Percentiles rank a stretch among this genome's conserved stretches.
Conservation (phyloP, 2,329 filamentous ascomycete genomes). For the Trichoderma sp. region DNA sequence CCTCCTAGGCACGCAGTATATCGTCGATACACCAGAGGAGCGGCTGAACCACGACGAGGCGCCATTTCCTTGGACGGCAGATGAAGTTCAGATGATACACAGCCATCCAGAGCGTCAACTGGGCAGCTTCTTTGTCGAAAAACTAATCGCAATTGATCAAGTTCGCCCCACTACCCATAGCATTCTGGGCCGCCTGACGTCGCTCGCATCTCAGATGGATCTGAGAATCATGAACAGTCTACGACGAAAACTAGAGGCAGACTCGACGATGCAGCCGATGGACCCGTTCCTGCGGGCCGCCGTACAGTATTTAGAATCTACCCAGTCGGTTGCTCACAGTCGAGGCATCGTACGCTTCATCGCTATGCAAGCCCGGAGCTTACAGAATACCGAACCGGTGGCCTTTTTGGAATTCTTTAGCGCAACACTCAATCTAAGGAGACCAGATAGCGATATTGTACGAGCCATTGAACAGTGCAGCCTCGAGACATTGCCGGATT, state of each 20-base stretch:
- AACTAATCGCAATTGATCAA: slow-evolving; percentile 66
- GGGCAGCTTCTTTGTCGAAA: slow-evolving; percentile 64
- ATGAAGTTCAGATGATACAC: slow-evolving; percentile 53
- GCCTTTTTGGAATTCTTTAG: slow-evolving; percentile 53
- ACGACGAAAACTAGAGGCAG: slow-evolving; percentile 56
- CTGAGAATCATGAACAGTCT: slow-evolving; percentile 57
- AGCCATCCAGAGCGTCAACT: slow-evolving; percentile 41
- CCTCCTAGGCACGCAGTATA: slow-evolving; percentile 39
- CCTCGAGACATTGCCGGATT: slow-evolving; percentile 44
- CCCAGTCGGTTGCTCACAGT: slow-evolving; percentile 42
- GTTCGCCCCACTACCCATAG: slow-evolving; percentile 54
- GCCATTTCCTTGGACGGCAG: slow-evolving; percentile 50
- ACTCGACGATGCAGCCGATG: slow-evolving; percentile 47
- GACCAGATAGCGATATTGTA: slow-evolving; percentile 36
- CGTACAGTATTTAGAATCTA: slow-evolving; percentile 55
- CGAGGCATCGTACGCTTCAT: slow-evolving; percentile 50
- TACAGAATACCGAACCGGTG: slow-evolving; percentile 54
- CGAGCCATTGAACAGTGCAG: slow-evolving; percentile 33
- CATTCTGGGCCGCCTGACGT: slow-evolving; percentile 62
- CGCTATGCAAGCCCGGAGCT: slow-evolving; percentile 46
- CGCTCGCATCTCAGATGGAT: slow-evolving; percentile 56
- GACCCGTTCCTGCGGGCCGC: slow-evolving; percentile 63
- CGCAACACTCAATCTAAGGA: slow-evolving; percentile 37
- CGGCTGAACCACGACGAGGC: slow-evolving; percentile 44
- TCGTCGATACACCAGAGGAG: slow-evolving; percentile 46